Percentiles rank a stretch among this genome's conserved stretches.
Evolutionary conservation across 2,329 filamentous ascomycete genomes (phyloP).

Genomic region (Juglanconis oblonga): DNA sequence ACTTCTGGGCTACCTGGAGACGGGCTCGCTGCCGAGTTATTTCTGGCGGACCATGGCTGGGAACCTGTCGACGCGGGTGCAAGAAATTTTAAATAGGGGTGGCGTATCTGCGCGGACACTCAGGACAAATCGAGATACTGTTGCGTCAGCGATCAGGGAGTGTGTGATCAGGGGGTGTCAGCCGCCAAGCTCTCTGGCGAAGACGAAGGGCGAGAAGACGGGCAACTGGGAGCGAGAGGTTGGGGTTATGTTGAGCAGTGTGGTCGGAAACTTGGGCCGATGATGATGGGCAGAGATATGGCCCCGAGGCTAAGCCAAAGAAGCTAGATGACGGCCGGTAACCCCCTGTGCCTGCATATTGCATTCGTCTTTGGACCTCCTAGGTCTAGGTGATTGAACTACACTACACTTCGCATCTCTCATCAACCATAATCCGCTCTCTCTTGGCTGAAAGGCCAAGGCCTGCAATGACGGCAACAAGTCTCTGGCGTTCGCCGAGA

Average conservation of each 20-base stretch:
- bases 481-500: too few species aligned
- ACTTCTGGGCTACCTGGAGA: conserved; percentile 77
- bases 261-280: conserved; percentile 58
- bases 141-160: conserved; percentile 75
- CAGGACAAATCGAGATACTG: conserved; percentile 68
- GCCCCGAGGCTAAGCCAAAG: background rate
- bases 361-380: too few species aligned
- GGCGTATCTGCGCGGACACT: conserved; percentile 82
- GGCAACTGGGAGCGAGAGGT: conserved; percentile 83
- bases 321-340: background rate
- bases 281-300: conserved; percentile 18
- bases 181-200: conserved; percentile 55
- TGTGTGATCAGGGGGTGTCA: conserved; percentile 78
- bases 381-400: too few species aligned
- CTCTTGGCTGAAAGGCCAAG: too few species aligned
- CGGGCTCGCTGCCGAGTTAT: conserved; percentile 79
- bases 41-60: conserved; percentile 91
- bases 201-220: conserved; percentile 40
- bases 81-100: conserved; percentile 79
- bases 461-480: too few species aligned
- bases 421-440: too few species aligned
- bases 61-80: conserved; percentile 70
- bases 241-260: conserved; percentile 88
- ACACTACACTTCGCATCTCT: too few species aligned
- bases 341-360: too few species aligned